Base-by-base conservation (phyloP, 805 yeast genomes). In the Teunomyces pallodes region DNA sequence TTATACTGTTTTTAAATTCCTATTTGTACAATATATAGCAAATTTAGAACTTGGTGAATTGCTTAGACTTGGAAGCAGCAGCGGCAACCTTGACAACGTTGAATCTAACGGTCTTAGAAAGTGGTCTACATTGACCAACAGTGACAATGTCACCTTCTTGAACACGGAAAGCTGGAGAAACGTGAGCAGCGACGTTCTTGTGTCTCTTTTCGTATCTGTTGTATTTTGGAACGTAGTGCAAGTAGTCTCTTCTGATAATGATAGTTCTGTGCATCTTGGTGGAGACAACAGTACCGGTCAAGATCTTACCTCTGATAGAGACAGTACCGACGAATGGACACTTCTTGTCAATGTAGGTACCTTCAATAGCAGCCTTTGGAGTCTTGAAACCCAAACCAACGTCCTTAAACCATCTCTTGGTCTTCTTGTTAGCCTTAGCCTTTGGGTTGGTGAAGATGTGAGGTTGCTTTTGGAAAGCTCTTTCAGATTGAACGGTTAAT, bases 401-500 rank as follows among this genome's bases (percentile, higher is more conserved):
- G 57, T 94, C 97, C 87, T 94, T 94, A 77, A 84, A 91, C 99
- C 99, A 94, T 90, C 99, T 94, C 94, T 94, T 94, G 86, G 96
- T 87, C 83, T 91, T 85, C 82, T 88, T 88, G 90, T 83, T 84
- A 76, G 95, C 96, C 91, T 90, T 91, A 70, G 97, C 86, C 90
- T 94, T 94, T 86, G 98, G 90, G 92, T 94, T 94, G 83, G 90
- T 91, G 96, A 94, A 94, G 86, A 94, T 92, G 86, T 94, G 99
- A 76, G 98, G 99, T 89, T 94, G 99, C 99, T 94, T 94, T 86
- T 94, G 99, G 96, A 87, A 94, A 90, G 99, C 99, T 83, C 96
- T 92, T 86, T 94, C 99, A 76, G 97, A 87, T 87, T 94, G 99
- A 83, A 94, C 99, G 79, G 97, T 92, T 83, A 94, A 90, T 86